Percentiles rank a stretch among this genome's conserved stretches.
phyloP scores from a whole-genome alignment of 257 asterid species.

The Solanum lignicaule region DNA sequence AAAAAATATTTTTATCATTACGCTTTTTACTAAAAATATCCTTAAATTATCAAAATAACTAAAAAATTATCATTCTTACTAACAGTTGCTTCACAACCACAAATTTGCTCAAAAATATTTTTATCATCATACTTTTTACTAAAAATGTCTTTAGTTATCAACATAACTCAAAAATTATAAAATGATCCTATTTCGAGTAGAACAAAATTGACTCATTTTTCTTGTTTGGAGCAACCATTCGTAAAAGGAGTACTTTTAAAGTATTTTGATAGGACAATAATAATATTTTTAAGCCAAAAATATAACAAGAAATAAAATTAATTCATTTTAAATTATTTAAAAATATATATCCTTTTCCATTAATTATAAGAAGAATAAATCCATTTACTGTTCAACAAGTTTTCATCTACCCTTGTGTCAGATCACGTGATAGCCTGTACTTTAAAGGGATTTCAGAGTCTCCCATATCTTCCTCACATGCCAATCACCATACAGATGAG shows the following conservation, averaged over 20 bases:
- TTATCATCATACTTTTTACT: not conserved
- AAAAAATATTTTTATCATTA: not conserved
- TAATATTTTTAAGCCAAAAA: not conserved
- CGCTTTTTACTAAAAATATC: too few species aligned
- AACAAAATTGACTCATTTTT: not conserved
- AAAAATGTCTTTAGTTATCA: not conserved
- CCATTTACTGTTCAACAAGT: conserved; percentile 27
- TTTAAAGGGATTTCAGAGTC: not conserved
- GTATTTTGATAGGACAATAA: not conserved
- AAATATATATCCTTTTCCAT: not conserved
- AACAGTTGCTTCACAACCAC: not conserved
- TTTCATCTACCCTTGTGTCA: conserved; percentile 5
- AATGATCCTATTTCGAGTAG: not conserved
- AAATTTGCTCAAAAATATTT: not conserved
- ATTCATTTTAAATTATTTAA: not conserved
- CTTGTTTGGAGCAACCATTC: not conserved
- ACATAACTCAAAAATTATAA: not conserved
- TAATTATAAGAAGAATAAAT: not conserved
- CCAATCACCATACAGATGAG: conserved; percentile 4
- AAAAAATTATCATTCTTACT: not conserved
- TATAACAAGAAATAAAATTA: not conserved
- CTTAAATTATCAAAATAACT: not conserved
- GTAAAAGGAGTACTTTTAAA: not conserved
- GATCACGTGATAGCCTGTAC: conserved; percentile 42
- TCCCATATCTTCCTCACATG: conserved; percentile 39